A percentile compares a stretch with the other conserved stretches of the same genome.
These are phyloP conservation scores for Suillus occidentalis DNA, from an alignment of 768 basidiomycete species.

Conservation along the genomic window DNA sequence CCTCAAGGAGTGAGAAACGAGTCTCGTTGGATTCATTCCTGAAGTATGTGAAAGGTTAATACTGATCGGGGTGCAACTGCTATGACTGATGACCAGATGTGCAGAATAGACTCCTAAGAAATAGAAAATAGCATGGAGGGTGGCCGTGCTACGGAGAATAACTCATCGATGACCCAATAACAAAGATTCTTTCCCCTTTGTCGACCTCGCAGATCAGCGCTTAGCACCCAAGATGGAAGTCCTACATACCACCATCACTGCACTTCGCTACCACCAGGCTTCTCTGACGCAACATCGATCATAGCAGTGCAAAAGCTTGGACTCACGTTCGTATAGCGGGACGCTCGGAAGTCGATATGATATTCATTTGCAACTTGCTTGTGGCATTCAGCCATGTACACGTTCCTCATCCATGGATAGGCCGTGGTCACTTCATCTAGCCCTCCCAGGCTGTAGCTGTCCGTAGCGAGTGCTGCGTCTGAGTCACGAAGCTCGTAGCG, in stretches of 20 bases:
- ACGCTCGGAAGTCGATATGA: neutral
- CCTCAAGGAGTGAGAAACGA: neutral
- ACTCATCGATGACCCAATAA: neutral
- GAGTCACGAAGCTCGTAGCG: neutral
- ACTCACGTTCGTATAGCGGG: slow-evolving; percentile 26
- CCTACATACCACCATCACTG: neutral
- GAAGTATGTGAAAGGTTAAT: neutral
- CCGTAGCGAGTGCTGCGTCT: neutral
- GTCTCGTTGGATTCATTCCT: neutral
- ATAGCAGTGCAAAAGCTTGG: slow-evolving; percentile 82
- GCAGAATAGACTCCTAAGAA: neutral
- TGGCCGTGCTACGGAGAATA: neutral
- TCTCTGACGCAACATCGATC: slow-evolving; percentile 85
- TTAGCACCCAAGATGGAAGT: neutral
- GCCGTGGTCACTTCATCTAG: neutral
- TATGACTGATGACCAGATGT: neutral
- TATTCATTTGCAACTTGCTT: neutral
- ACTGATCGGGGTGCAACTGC: neutral
- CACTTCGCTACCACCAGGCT: slow-evolving; percentile 82
- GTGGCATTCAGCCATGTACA: neutral
- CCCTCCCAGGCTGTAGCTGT: neutral
- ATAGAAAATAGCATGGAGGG: neutral
- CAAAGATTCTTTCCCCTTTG: neutral
- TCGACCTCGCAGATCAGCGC: neutral
- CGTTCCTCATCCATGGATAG: neutral